Evolutionary conservation across 345 rosid genomes (phyloP), one percentile per base, ranked within the genome.

Genomic region (Physaria fendleri): DNA sequence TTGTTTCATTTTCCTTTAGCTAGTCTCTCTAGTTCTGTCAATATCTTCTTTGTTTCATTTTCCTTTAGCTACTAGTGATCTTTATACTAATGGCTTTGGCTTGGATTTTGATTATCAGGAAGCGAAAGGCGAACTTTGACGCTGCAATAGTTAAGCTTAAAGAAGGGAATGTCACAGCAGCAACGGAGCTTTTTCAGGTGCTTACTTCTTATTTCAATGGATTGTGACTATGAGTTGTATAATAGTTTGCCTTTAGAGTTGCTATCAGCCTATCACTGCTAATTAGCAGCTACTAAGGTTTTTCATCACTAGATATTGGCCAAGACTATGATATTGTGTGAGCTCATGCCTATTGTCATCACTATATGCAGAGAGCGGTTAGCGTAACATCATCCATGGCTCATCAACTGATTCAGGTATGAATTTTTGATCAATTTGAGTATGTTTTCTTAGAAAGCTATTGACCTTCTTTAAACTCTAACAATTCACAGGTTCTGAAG

Each of bases 301-400:
- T 85, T 82, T 65, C 87, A n/a, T n/a, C n/a, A n/a, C n/a, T n/a
- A n/a, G n/a, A n/a, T n/a, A n/a, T n/a, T 23, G 14, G 54, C 22
- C 18, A 20, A 35, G 49, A 20, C 33, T 47, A 46, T 30, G 34
- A 47, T 40, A 40, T 23, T 40, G 23, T 25, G 47, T 28, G 48
- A 57, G 54, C 62, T 28, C 45, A 49, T 63, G 21, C 30, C 51
- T 71, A 8, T 9, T 30, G 1, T 64, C 13, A 33, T 29, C 13
- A 24, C 30, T 11, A 5, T 45, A 1, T 74, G 79, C 71, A 91
- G 98, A 85, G 77, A 77, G 96, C 90, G 50, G 81, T 91, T 54
- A 77, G 68, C 54, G 75, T 91, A 53, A 88, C 96, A 67, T 88
- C 98, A 42, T 66, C 71, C 43, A 85, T 88, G 87, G 98, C 96